These are phyloP conservation scores for Colletotrichum somersetense DNA, from an alignment of 2,329 filamentous ascomycete genomes.

Conservation along the genomic window DNA sequence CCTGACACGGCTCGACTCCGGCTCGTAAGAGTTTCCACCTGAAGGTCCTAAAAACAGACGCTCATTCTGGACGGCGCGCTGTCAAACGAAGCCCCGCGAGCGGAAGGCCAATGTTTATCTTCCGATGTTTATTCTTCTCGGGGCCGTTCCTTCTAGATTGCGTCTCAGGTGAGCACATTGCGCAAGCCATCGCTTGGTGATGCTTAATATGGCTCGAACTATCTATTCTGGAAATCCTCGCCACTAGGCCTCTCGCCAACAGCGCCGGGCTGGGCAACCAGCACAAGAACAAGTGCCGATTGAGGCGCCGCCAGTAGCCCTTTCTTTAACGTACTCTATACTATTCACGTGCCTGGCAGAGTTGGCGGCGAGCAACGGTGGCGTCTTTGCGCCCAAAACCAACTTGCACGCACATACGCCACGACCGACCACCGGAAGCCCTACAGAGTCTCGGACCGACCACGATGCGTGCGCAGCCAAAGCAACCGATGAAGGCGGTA, in stretches of 20 bases:
- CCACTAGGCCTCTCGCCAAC: constrained; percentile 21
- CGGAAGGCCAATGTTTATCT: constrained; percentile 9
- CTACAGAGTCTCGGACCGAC: not conserved
- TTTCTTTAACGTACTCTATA: not conserved
- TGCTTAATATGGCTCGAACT: constrained; percentile 11
- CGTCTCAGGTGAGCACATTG: constrained; percentile 38
- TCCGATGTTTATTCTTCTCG: constrained; percentile 22
- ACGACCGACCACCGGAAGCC: constrained; percentile 1
- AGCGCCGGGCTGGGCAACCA: constrained; percentile 9
- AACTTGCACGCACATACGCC: constrained; percentile 8
- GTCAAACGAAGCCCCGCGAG: constrained; percentile 29
- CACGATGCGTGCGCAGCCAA: constrained; percentile 10
- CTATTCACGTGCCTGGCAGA: constrained; percentile 9
- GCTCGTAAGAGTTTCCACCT: constrained; percentile 20
- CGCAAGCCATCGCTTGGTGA: constrained; percentile 33
- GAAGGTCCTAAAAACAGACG: constrained; percentile 24
- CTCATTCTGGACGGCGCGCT: constrained; percentile 15
- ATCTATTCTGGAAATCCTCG: constrained; percentile 20
- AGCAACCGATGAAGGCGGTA: constrained; percentile 1
- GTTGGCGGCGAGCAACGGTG: constrained; percentile 11
- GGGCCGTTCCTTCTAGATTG: constrained; percentile 2
- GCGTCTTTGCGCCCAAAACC: constrained; percentile 18
- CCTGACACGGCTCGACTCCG: constrained; percentile 20
- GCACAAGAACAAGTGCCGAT: constrained; percentile 19
- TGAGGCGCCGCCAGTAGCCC: constrained; percentile 13